Conservation (phyloP, 257 asterid species). For the Avicennia marina region DNA sequence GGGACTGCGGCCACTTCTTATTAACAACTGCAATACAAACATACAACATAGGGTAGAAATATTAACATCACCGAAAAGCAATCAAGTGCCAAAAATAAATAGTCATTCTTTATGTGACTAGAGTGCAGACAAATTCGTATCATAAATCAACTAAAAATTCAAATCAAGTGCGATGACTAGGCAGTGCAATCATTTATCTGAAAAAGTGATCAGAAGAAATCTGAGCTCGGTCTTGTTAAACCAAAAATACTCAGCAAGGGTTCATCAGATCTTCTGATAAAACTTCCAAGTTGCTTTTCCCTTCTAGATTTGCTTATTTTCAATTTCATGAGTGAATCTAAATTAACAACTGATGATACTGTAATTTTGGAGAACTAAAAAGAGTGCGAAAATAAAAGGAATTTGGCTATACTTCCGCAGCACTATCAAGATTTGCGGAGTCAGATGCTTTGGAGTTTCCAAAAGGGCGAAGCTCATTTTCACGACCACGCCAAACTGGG, state of each 20-base stretch:
- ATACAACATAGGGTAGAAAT: slow-evolving; percentile 18
- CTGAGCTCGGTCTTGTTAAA: no score
- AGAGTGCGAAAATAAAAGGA: slow-evolving; percentile 7
- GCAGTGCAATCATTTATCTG: background rate
- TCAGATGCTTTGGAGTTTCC: slow-evolving; percentile 97
- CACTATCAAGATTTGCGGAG: slow-evolving; percentile 96
- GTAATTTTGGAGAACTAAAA: slow-evolving; percentile 9
- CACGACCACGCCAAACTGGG: slow-evolving; percentile 98
- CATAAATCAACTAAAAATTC: background rate
- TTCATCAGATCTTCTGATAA: no score
- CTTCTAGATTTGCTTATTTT: background rate
- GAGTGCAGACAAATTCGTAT: background rate
- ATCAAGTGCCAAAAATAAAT: slow-evolving; percentile 4
- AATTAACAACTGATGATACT: background rate
- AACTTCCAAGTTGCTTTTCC: background rate
- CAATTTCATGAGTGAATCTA: background rate
- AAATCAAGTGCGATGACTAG: background rate
- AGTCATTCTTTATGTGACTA: background rate
- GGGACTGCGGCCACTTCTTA: slow-evolving; percentile 93
- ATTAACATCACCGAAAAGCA: slow-evolving; percentile 3
- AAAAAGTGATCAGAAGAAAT: no score
- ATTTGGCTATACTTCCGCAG: slow-evolving; percentile 77
- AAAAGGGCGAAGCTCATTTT: slow-evolving; percentile 90
- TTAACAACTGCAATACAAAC: slow-evolving; percentile 54
- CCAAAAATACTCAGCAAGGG: no score